Evolutionary conservation across 2,329 filamentous ascomycete species (phyloP).

Genomic region (Apiospora kogelbergensis): DNA sequence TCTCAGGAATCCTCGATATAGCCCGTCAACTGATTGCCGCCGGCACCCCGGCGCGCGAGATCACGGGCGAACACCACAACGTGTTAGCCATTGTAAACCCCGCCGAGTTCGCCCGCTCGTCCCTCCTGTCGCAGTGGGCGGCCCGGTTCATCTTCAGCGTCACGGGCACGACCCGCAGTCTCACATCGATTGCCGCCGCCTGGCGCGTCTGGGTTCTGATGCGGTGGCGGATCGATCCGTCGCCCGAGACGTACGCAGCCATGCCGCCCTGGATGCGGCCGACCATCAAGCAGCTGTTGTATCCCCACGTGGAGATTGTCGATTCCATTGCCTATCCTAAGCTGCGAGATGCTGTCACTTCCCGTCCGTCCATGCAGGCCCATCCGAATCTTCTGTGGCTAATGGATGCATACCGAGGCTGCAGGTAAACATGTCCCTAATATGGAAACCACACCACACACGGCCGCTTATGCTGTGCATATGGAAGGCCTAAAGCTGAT

Average conservation of each 20-base stretch:
- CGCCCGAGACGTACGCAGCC: constrained; percentile 3
- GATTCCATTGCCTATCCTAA: not conserved
- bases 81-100: not conserved
- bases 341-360: not conserved
- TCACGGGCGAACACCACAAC: constrained; percentile 1
- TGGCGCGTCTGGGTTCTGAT: constrained; percentile 6
- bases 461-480: not conserved
- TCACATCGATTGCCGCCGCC: constrained; percentile 1
- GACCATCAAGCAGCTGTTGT: not conserved
- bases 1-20: not conserved
- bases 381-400: constrained; percentile 3
- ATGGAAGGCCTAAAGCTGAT: not conserved
- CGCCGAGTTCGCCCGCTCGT: not conserved
- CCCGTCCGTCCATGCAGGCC: not conserved
- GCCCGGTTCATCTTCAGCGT: constrained; percentile 5
- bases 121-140: constrained; percentile 3
- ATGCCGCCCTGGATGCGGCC: constrained; percentile 7
- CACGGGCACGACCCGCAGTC: not conserved
- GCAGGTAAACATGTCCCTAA: not conserved
- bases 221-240: constrained; percentile 2
- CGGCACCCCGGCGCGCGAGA: not conserved
- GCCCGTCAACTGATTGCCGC: not conserved
- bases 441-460: not conserved
- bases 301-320: constrained; percentile 8
- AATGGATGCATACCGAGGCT: not conserved